Base-by-base conservation (phyloP, 1,284 basidiomycete species). In the Ganoderma sinense region DNA sequence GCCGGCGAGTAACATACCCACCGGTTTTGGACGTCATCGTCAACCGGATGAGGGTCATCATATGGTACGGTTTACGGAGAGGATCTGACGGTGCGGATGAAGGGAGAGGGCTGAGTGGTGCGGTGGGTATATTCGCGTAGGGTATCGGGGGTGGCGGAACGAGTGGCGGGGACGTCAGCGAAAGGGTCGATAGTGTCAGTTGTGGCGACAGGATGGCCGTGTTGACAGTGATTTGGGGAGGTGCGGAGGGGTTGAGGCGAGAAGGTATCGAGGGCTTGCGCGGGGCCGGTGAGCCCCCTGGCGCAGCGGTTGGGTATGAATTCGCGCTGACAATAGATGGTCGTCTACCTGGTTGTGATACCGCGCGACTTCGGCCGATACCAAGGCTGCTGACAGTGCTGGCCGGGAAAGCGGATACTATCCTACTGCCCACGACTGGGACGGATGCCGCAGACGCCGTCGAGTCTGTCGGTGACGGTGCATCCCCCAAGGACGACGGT, bases 41-140 rank as follows among this genome's bases (percentile, higher is more conserved):
- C 55, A 85, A 87, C 68, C 90, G 87, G 29, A 98, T 82, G 40
- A 95, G 87, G 65, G 87, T 86, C 91, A 98, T 93, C 84, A 98
- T 88, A 79, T 97, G 93, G 80, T 97, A 98, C 7, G 97, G 96
- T 72, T 96, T 92, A 68, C 93, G 87, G 63, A 94, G 81, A n/a
- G 91, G 84, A 74, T 96, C 93, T 6, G 82, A 81, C 1, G 95
- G 95, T 20, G 92, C 86, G 39, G 83, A 80, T 1, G 88, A 88
- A 16, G 93, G 93, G 51, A 94, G 83, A 5, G 92, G 92, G 5
- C 94, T 94, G 56, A 86, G 86, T 10, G 94, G 93, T 4, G 91
- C 92, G 7, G 88, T 89, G 33, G 91, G 92, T 23, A 93, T 82
- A 74, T 86, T 87, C 29, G 82, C 82, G 58, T 86, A 82, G 41